These are phyloP conservation scores for Pseudonitzschia delicatissima DNA, from an alignment of 108 stramenopile genomes.

Conservation along the genomic window DNA sequence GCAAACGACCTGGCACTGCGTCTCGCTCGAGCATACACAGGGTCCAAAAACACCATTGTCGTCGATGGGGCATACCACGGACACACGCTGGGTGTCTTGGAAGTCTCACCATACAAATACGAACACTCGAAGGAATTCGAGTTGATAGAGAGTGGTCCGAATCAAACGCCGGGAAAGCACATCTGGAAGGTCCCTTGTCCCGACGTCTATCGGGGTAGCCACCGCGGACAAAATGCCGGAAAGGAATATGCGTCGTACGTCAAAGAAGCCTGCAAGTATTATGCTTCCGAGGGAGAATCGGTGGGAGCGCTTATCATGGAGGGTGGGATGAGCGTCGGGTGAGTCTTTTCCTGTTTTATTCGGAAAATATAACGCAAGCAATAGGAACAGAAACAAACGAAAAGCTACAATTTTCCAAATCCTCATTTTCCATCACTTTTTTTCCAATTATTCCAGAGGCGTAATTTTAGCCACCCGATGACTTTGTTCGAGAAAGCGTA, in stretches of 20 bases:
- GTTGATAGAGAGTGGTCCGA: constrained; percentile 25
- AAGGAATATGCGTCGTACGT: constrained; percentile 61
- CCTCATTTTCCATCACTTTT: background rate
- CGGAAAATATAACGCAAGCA: background rate
- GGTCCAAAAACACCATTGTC: constrained; percentile 55
- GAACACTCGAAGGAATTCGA: constrained; percentile 57
- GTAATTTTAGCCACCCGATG: constrained; percentile 83
- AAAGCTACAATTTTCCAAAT: background rate
- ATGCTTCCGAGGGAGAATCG: constrained; percentile 36
- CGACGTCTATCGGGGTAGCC: constrained; percentile 77
- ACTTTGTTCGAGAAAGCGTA: constrained; percentile 66
- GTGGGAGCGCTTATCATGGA: constrained; percentile 89
- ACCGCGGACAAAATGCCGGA: constrained; percentile 52
- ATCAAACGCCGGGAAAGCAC: constrained; percentile 36
- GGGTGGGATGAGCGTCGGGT: constrained; percentile 84
- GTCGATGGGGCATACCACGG: constrained; percentile 94
- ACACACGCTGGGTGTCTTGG: constrained; percentile 77
- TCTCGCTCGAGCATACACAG: constrained; percentile 72
- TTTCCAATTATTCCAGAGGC: constrained; percentile 46
- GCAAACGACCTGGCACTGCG: constrained; percentile 97
- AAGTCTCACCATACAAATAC: constrained; percentile 93
- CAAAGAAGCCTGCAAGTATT: constrained; percentile 59
- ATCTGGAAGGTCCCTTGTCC: constrained; percentile 85
- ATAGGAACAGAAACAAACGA: background rate
- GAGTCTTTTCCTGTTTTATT: background rate